Conservation (phyloP, 2,329 filamentous ascomycete genomes). For the Apiospora hydei region DNA sequence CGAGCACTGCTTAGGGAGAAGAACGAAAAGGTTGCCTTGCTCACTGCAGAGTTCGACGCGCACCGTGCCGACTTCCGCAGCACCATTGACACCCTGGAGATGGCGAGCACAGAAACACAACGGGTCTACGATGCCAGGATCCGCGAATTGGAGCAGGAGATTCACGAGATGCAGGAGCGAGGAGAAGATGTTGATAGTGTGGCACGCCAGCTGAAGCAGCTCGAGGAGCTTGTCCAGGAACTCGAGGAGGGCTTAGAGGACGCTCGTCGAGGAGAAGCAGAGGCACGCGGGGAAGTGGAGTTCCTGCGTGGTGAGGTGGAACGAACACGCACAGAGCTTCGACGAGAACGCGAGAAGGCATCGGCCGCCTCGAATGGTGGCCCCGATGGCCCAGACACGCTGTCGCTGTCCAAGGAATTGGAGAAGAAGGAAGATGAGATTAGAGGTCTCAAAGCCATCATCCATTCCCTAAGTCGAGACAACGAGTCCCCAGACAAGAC, state of each 20-base stretch:
- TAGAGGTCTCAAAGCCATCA: conserved; percentile 94
- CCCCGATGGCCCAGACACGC: conserved; percentile 47
- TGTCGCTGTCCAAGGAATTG: conserved; percentile 72
- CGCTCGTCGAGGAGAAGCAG: conserved; percentile 89
- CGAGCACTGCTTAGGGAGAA: conserved; percentile 88
- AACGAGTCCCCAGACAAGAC: conserved; percentile 45
- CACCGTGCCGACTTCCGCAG: conserved; percentile 95
- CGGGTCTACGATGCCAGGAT: conserved; percentile 95
- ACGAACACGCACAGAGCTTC: conserved; percentile 84
- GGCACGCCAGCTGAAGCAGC: conserved; percentile 88
- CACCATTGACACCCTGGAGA: conserved; percentile 94
- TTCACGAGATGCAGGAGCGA: conserved; percentile 81
- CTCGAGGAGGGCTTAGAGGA: conserved; percentile 97
- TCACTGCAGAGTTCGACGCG: conserved; percentile 93
- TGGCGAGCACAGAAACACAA: conserved; percentile 95
- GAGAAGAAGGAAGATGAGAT: conserved; percentile 98
- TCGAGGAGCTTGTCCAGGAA: conserved; percentile 96
- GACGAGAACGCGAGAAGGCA: conserved; percentile 86
- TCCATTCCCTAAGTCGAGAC: conserved; percentile 89
- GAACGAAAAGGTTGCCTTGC: conserved; percentile 93
- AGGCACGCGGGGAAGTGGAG: conserved; percentile 94
- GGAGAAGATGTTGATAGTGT: conserved; percentile 92
- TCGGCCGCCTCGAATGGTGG: conserved; percentile 65
- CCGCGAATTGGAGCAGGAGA: conserved; percentile 82
- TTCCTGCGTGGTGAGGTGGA: conserved; percentile 95